A percentile compares a stretch with the other conserved stretches of the same genome.
Evolutionary conservation across 495 filamentous ascomycete genomes (phyloP).

Genomic region (Trichoderma asperelloides): DNA sequence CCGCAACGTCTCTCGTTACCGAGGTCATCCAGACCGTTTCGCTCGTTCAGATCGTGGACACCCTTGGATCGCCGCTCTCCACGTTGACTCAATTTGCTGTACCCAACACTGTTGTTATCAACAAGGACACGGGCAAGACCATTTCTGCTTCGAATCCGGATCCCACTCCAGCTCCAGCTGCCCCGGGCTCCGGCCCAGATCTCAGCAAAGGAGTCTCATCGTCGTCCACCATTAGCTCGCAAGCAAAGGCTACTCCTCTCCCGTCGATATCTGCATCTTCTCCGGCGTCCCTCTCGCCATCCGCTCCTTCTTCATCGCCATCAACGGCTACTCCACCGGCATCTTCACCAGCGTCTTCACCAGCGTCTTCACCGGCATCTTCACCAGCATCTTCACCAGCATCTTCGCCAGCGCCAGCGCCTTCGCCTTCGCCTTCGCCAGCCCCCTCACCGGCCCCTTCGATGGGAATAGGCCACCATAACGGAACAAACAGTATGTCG

Average conservation of each 20-base stretch:
- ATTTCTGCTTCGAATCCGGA: conserved; percentile 6
- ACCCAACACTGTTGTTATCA: conserved; percentile 6
- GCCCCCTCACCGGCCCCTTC: neutral
- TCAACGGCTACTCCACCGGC: neutral
- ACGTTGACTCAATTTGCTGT: conserved; percentile 25
- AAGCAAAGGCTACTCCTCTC: neutral
- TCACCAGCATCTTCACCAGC: too few species aligned
- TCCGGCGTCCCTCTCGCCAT: neutral
- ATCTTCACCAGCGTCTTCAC: too few species aligned
- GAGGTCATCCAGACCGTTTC: conserved; percentile 20
- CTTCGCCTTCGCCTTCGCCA: too few species aligned
- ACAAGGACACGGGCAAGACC: conserved; percentile 7
- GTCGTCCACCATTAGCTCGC: neutral
- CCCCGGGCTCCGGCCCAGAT: neutral
- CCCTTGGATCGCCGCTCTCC: conserved; percentile 30
- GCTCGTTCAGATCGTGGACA: conserved; percentile 32
- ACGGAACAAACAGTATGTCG: neutral
- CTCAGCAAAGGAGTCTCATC: neutral
- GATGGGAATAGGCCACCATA: neutral
- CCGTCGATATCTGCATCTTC: neutral
- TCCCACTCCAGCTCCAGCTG: neutral
- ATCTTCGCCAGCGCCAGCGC: too few species aligned
- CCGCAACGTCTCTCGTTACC: neutral
- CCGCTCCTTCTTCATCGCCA: neutral
- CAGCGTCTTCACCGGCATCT: too few species aligned